These are phyloP conservation scores for Solanum hybrid DNA, from an alignment of 305 asterid genomes.

Conservation along the genomic window DNA sequence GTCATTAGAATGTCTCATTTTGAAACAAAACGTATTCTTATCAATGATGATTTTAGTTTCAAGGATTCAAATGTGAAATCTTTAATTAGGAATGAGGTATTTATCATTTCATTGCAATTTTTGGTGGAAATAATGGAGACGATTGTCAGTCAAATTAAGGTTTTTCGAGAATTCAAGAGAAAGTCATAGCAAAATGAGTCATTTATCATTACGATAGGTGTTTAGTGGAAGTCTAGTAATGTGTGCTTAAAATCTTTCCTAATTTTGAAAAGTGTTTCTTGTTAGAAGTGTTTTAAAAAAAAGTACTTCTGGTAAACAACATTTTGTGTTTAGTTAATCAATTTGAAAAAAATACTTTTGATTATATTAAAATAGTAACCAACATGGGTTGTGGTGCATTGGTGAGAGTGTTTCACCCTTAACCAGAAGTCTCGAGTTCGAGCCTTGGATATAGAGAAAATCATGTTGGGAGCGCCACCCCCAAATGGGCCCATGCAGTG, in stretches of 20 bases:
- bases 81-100: rapidly evolving
- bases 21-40: too few species aligned
- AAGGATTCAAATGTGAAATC: not conserved
- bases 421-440: rapidly evolving
- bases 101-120: not conserved
- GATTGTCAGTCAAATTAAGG: not conserved
- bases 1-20: not conserved
- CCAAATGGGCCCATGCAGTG: not conserved
- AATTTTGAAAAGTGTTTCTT: not conserved
- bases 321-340: not conserved
- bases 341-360: not conserved
- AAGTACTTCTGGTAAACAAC: not conserved
- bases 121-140: not conserved
- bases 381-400: too few species aligned
- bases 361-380: not conserved
- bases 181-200: not conserved
- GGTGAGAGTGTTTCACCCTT: too few species aligned
- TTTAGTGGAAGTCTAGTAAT: not conserved
- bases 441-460: too few species aligned
- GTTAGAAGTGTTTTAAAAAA: not conserved
- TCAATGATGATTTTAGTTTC: not conserved
- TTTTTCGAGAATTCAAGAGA: not conserved
- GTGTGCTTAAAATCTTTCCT: not conserved
- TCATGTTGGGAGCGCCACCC: too few species aligned
- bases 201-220: not conserved